Percentiles rank a stretch among this genome's conserved stretches.
Conservation (phyloP, 208 protist genomes). For the Leishmania mexicana region DNA sequence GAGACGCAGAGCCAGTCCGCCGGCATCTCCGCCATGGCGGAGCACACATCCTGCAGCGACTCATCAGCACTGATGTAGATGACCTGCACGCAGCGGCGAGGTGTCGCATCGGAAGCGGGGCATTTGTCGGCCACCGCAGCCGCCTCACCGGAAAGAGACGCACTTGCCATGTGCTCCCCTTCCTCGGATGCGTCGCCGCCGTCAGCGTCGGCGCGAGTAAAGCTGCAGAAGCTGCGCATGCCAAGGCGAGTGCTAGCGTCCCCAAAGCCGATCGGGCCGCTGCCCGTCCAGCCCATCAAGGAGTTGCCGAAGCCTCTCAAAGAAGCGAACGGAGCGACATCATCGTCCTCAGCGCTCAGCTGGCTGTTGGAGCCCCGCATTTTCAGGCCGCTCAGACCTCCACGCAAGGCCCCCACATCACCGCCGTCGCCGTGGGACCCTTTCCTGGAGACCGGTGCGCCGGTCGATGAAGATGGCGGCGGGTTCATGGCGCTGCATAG, state of each 20-base stretch:
- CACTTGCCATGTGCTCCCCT: conserved; percentile 9
- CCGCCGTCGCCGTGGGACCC: neutral
- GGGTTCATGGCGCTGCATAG: conserved; percentile 35
- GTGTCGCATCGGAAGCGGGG: neutral
- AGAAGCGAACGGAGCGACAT: conserved; percentile 22
- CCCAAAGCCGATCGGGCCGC: conserved; percentile 1
- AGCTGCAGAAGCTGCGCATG: conserved; percentile 22
- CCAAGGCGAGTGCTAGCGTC: conserved; percentile 13
- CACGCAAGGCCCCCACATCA: neutral
- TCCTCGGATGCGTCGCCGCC: conserved; percentile 13
- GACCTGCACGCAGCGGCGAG: conserved; percentile 39
- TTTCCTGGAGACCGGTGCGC: neutral
- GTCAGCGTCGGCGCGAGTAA: conserved; percentile 3
- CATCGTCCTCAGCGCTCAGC: conserved; percentile 8
- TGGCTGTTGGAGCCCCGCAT: neutral
- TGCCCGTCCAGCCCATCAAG: conserved; percentile 5
- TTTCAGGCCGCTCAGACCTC: neutral
- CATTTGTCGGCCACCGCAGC: neutral
- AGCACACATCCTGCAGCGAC: conserved; percentile 31
- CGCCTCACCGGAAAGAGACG: conserved; percentile 9
- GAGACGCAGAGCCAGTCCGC: conserved; percentile 53
- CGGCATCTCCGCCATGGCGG: conserved; percentile 43
- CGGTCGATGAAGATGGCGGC: neutral
- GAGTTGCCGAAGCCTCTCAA: conserved; percentile 12
- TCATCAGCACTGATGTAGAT: conserved; percentile 72